Evolutionary conservation across 495 filamentous ascomycete genomes (phyloP).

Genomic region (Haplographium delicatum): DNA sequence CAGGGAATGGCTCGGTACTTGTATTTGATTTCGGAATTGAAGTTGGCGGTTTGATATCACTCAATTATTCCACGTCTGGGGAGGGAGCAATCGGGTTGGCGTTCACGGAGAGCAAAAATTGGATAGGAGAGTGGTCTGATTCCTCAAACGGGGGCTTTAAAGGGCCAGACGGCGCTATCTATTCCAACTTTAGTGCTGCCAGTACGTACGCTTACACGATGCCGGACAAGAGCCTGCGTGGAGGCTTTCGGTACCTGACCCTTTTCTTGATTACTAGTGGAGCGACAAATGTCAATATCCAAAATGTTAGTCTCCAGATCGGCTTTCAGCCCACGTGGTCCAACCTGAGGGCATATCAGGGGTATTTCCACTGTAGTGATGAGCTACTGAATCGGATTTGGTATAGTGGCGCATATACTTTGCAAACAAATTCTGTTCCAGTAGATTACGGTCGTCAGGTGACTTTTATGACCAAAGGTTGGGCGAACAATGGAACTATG

Average conservation of each 20-base stretch:
- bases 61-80: slow-evolving; percentile 42
- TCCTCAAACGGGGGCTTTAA: slow-evolving; percentile 49
- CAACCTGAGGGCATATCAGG: slow-evolving; percentile 55
- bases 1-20: slow-evolving; percentile 41
- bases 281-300: slow-evolving; percentile 33
- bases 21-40: slow-evolving; percentile 56
- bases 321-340: slow-evolving; percentile 61
- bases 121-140: slow-evolving; percentile 56
- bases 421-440: slow-evolving; percentile 54
- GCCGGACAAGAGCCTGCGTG: slow-evolving; percentile 48
- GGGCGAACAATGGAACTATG: slow-evolving; percentile 49
- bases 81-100: slow-evolving; percentile 50
- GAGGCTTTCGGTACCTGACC: slow-evolving; percentile 58
- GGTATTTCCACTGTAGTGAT: slow-evolving; percentile 58
- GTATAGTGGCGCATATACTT: slow-evolving; percentile 60
- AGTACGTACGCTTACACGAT: slow-evolving; percentile 41
- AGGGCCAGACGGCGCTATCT: slow-evolving; percentile 48
- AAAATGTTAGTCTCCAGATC: slow-evolving; percentile 42
- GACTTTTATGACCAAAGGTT: slow-evolving; percentile 42
- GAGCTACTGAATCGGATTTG: slow-evolving; percentile 55
- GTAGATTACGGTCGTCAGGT: slow-evolving; percentile 48
- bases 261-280: slow-evolving; percentile 41
- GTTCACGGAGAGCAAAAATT: slow-evolving; percentile 59
- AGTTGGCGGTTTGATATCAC: slow-evolving; percentile 50
- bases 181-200: slow-evolving; percentile 41